phyloP scores from a whole-genome alignment of 306 rosid genomes.

The Malus domestica region DNA sequence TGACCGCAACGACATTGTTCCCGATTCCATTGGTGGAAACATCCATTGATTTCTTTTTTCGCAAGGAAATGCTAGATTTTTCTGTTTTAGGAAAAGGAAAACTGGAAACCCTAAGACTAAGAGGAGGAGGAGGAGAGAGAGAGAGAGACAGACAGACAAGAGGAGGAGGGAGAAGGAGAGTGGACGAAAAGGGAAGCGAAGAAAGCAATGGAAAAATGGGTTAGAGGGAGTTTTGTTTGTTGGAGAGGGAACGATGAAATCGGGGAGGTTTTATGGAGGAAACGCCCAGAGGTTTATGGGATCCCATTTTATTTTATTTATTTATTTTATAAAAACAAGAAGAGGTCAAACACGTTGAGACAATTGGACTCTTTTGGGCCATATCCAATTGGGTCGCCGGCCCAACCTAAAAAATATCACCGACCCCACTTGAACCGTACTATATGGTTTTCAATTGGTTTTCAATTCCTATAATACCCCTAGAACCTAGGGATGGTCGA shows the following conservation, averaged over 20 bases:
- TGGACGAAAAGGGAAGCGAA: conserved; percentile 5
- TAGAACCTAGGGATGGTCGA: no score
- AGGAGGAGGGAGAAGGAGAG: neutral
- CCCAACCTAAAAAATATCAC: neutral
- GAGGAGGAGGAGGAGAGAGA: neutral
- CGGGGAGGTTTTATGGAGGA: conserved; percentile 19
- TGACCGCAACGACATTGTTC: neutral
- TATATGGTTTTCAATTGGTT: neutral
- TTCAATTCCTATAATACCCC: neutral
- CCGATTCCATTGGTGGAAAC: neutral
- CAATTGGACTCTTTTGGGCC: neutral
- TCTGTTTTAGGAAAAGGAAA: neutral
- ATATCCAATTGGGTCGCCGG: neutral
- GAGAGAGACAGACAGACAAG: neutral
- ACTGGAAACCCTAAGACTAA: neutral
- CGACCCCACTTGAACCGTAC: neutral
- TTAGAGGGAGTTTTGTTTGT: neutral
- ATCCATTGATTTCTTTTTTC: conserved; percentile 2
- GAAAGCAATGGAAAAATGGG: conserved; percentile 7
- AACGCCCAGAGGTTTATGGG: conserved; percentile 8
- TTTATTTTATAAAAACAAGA: neutral
- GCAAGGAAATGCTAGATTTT: neutral
- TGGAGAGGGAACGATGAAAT: conserved; percentile 12
- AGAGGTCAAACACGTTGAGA: conserved; percentile 2
- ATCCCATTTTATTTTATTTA: neutral